These are phyloP conservation scores for Physcia stellaris DNA, from an alignment of 495 filamentous ascomycete species.

Conservation along the genomic window DNA sequence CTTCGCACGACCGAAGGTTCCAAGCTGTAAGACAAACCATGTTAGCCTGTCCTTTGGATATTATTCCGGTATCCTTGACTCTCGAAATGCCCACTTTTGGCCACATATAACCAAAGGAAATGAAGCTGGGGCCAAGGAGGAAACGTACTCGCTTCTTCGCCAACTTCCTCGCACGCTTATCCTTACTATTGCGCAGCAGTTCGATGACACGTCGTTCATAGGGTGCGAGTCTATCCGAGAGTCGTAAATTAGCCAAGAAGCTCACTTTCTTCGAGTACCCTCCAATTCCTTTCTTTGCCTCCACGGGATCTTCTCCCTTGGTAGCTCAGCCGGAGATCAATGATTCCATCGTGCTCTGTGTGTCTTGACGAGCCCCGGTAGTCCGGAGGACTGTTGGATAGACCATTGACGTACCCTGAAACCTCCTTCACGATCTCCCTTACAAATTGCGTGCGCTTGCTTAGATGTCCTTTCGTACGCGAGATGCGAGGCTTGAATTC, in stretches of 20 bases:
- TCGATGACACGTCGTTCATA: constrained; percentile 98
- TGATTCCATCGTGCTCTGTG: too few species aligned
- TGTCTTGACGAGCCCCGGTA: background rate
- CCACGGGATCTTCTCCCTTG: too few species aligned
- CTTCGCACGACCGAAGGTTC: constrained; percentile 96
- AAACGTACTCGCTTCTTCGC: constrained; percentile 89
- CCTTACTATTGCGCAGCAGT: constrained; percentile 94
- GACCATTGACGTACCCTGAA: constrained; percentile 48
- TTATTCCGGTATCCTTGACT: too few species aligned
- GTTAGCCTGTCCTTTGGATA: too few species aligned
- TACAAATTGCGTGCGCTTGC: constrained; percentile 87
- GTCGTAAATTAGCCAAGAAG: background rate
- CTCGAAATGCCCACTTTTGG: constrained; percentile 1
- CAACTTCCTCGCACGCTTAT: constrained; percentile 97
- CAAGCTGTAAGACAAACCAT: constrained; percentile 54
- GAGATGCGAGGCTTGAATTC: constrained; percentile 75
- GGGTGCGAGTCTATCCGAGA: constrained; percentile 59
- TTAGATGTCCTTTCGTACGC: constrained; percentile 79
- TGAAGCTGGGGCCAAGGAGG: background rate
- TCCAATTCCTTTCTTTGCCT: background rate
- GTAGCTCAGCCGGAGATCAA: too few species aligned
- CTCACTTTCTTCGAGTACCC: background rate
- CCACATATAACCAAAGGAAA: background rate
- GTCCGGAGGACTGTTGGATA: background rate
- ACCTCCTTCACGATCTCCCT: constrained; percentile 93